Conservation (phyloP, 2,329 filamentous ascomycete species). For the Dactylellina leptospora region DNA sequence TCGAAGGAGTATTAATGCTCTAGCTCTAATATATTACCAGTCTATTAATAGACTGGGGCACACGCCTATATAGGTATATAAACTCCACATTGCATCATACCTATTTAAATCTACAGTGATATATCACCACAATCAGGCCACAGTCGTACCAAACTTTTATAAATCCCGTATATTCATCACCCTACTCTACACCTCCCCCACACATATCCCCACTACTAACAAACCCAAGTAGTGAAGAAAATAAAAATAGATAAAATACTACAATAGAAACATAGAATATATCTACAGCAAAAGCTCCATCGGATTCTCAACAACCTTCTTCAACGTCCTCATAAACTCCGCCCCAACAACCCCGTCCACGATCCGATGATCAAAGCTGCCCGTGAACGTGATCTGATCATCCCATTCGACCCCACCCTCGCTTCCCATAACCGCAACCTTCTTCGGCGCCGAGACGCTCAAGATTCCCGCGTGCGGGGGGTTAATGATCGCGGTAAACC, state of each 20-base stretch:
- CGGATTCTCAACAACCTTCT: constrained; percentile 97
- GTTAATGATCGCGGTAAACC: constrained; percentile 99
- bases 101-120: no score
- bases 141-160: background rate
- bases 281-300: constrained; percentile 86
- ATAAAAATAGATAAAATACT: background rate
- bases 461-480: constrained; percentile 95
- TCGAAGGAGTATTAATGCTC: no score
- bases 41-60: no score
- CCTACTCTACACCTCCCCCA: background rate
- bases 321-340: constrained; percentile 95
- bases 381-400: constrained; percentile 94
- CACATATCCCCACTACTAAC: background rate
- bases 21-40: no score
- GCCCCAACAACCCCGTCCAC: constrained; percentile 88
- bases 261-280: no score
- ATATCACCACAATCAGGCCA: constrained; percentile 32
- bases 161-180: background rate
- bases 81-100: no score
- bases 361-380: constrained; percentile 98
- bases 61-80: no score
- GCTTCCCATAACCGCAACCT: constrained; percentile 90
- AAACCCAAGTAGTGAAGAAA: background rate
- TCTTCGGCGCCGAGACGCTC: constrained; percentile 91
- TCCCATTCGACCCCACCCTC: constrained; percentile 89